These are phyloP conservation scores for Metschnikowia noctiluminum DNA, from an alignment of 805 yeast genomes.

Conservation along the genomic window DNA sequence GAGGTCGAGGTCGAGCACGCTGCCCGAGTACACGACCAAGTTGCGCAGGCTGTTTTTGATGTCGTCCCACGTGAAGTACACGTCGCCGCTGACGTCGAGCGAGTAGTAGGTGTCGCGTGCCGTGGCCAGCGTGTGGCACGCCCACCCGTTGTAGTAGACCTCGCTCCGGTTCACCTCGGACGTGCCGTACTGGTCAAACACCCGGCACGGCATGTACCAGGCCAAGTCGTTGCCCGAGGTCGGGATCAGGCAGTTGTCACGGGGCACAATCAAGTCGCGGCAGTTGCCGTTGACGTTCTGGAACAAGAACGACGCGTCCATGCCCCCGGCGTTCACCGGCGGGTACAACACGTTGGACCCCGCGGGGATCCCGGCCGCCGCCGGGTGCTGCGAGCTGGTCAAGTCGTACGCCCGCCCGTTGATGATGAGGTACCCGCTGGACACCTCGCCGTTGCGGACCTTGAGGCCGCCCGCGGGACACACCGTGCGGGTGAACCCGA, in stretches of 20 bases:
- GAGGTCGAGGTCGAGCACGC: slow-evolving; percentile 77
- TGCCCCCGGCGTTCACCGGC: slow-evolving; percentile 84
- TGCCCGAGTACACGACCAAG: slow-evolving; percentile 84
- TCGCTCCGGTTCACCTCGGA: slow-evolving; percentile 59
- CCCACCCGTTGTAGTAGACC: slow-evolving; percentile 77
- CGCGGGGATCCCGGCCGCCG: slow-evolving; percentile 69
- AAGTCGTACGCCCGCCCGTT: slow-evolving; percentile 81
- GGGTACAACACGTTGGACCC: slow-evolving; percentile 78
- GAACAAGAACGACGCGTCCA: slow-evolving; percentile 77
- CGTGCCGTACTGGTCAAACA: slow-evolving; percentile 68
- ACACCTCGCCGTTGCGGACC: slow-evolving; percentile 58
- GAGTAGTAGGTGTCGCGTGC: slow-evolving; percentile 70
- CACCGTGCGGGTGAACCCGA: slow-evolving; percentile 85
- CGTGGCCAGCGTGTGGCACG: slow-evolving; percentile 68
- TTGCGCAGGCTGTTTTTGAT: slow-evolving; percentile 64
- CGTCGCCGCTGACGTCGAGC: slow-evolving; percentile 62
- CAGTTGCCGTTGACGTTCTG: slow-evolving; percentile 94
- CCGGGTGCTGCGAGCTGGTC: slow-evolving; percentile 72
- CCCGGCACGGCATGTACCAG: slow-evolving; percentile 95
- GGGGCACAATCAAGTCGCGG: slow-evolving; percentile 70
- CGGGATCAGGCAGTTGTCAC: slow-evolving; percentile 69
- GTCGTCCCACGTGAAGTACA: slow-evolving; percentile 89
- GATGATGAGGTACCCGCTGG: slow-evolving; percentile 60
- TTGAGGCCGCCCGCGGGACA: slow-evolving; percentile 51
- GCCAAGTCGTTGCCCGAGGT: slow-evolving; percentile 59